Base-by-base conservation (phyloP, 345 rosid genomes). In the Bruguiera gymnorhiza region DNA sequence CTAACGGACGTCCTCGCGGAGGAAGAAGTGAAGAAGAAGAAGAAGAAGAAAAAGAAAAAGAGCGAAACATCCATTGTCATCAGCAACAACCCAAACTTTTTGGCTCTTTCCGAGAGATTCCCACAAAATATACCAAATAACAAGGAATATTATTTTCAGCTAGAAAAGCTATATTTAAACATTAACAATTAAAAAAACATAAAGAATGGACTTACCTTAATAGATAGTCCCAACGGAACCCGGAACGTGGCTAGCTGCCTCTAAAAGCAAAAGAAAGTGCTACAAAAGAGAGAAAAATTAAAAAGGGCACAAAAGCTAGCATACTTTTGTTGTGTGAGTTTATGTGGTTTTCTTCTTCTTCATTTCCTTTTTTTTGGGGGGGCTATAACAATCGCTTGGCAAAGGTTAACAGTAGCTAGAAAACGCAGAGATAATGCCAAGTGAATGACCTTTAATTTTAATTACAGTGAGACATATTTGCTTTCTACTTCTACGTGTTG, bases 1-100 rank as follows among this genome's bases (percentile, higher is more conserved):
- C 87, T 79, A 58, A 72, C 20, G 15, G 68, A 65, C 72, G 75
- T 58, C 63, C 58, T 62, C 61, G 67, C 56, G 4, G 52, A 68
- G 58, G 51, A 31, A 62, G 63, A 57, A 15, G 58, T 13, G 18
- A 51, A 6, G 70, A 65, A 20, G 39, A 58, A 46, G 63, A 71
- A 36, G 54, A 34, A 46, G 66, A 73, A 62, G 20, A 62, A 3
- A 11, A 15, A 36, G 23, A 62, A 43, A 13, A 13, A 3, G 15
- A 0, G 54, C 57, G 27, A 15, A 54, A 32, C 24, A 8, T 46
- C 39, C 20, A 57, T 36, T 6, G 10, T 26, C 20, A 52, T 16
- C 52, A 57, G 65, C 29, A 34, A 3, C 8, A 71, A 10, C 59
- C 37, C 75, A 7, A 8, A 57, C 68, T 51, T 70, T 68, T 23